Conservation (phyloP, 2,329 filamentous ascomycete species). For the Talaromyces sp. region DNA sequence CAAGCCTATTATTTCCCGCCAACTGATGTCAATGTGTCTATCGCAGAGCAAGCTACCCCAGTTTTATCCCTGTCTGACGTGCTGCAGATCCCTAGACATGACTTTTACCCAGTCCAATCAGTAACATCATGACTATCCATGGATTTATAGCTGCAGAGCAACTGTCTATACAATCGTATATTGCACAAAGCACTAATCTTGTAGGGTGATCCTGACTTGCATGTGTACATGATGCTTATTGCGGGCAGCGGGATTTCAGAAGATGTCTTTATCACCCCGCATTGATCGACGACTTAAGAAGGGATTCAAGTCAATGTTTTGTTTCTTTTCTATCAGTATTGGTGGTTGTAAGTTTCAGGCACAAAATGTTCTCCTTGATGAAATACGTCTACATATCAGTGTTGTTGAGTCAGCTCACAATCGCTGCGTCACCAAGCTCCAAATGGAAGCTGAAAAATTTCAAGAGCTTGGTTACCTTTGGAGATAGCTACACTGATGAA, state of each 20-base stretch:
- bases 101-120: neutral
- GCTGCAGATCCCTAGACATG: neutral
- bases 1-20: neutral
- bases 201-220: neutral
- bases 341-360: neutral
- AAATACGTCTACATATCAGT: neutral
- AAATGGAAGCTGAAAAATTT: slow-evolving; percentile 46
- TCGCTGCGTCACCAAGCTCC: neutral
- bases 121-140: neutral
- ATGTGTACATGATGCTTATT: neutral
- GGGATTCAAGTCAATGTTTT: neutral
- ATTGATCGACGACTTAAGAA: neutral
- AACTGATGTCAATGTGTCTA: neutral
- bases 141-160: neutral
- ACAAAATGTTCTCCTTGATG: neutral
- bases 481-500: slow-evolving; percentile 75
- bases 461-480: slow-evolving; percentile 65
- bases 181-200: neutral
- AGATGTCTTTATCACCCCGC: neutral
- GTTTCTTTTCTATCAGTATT: neutral
- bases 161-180: neutral
- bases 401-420: slow-evolving; percentile 4
- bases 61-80: neutral
- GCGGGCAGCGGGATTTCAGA: neutral
- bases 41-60: neutral